Evolutionary conservation across 129 eudicot species (phyloP).

Genomic region (Flaveria bidentis): DNA sequence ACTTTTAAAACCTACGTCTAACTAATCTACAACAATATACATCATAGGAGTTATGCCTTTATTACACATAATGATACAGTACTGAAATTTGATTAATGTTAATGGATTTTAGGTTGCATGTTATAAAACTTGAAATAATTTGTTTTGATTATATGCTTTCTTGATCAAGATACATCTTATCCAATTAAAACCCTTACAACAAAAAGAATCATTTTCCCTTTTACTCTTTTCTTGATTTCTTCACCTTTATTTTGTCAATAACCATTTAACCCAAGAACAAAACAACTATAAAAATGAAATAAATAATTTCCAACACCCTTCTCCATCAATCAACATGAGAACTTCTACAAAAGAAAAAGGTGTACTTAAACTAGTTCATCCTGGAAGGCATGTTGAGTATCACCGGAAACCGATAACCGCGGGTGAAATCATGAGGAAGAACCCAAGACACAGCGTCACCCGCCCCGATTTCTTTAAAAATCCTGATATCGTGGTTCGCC

Average conservation of each 20-base stretch:
- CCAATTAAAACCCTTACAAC: conserved; percentile 26
- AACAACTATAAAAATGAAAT: conserved; percentile 30
- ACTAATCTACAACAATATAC: too few species aligned
- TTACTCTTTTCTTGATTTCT: conserved; percentile 19
- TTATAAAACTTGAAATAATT: too few species aligned
- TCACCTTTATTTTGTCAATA: neutral
- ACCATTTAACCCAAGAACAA: neutral
- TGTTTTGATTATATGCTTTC: too few species aligned
- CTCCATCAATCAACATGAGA: conserved; percentile 36
- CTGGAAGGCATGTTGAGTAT: conserved; percentile 51
- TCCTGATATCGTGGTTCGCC: conserved; percentile 55
- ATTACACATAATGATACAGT: too few species aligned
- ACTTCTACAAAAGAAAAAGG: conserved; percentile 43
- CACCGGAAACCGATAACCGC: conserved; percentile 46
- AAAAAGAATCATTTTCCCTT: conserved; percentile 28
- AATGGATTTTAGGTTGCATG: too few species aligned
- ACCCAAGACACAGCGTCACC: conserved; percentile 63
- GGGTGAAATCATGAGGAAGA: conserved; percentile 58
- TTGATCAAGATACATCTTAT: neutral
- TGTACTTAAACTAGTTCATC: conserved; percentile 64
- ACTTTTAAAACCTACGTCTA: too few species aligned
- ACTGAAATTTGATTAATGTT: too few species aligned
- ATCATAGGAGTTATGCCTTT: too few species aligned
- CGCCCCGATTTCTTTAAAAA: conserved; percentile 56
- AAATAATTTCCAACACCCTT: neutral